Conservation (phyloP, 1,284 basidiomycete genomes). For the Tilletia horrida region DNA sequence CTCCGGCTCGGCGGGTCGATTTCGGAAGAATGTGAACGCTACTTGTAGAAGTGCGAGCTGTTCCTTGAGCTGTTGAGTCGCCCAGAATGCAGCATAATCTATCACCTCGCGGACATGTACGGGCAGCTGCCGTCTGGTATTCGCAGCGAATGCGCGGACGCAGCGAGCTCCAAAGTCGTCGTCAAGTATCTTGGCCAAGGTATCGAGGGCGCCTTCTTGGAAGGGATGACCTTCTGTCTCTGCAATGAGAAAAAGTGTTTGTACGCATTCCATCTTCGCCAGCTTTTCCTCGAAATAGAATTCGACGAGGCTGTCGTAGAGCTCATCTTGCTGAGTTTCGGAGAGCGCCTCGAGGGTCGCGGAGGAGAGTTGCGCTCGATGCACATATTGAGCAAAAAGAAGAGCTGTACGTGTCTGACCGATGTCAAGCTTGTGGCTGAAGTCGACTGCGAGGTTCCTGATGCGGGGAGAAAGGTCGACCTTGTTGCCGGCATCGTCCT, state of each 20-base stretch:
- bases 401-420: background rate
- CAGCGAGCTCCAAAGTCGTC: conserved; percentile 14
- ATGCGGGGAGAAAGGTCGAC: background rate
- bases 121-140: background rate
- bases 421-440: background rate
- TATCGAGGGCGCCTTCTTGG: background rate
- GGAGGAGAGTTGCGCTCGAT: background rate
- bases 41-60: conserved; percentile 77
- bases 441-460: conserved; percentile 3
- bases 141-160: background rate
- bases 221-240: conserved; percentile 1
- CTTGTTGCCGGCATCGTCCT: background rate
- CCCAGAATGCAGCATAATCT: conserved; percentile 7
- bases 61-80: conserved; percentile 56
- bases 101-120: conserved; percentile 4
- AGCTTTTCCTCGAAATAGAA: conserved; percentile 12
- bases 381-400: background rate
- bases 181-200: background rate
- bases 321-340: conserved; percentile 2
- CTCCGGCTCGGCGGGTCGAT: conserved; percentile 60
- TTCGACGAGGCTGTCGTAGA: conserved; percentile 8
- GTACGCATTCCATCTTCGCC: background rate
- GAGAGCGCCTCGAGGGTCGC: background rate
- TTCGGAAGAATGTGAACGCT: conserved; percentile 80
- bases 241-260: background rate